Percentiles rank a stretch among this genome's conserved stretches.
Evolutionary conservation across 495 filamentous ascomycete genomes (phyloP).

Genomic region (Talaromyces thailandensis): DNA sequence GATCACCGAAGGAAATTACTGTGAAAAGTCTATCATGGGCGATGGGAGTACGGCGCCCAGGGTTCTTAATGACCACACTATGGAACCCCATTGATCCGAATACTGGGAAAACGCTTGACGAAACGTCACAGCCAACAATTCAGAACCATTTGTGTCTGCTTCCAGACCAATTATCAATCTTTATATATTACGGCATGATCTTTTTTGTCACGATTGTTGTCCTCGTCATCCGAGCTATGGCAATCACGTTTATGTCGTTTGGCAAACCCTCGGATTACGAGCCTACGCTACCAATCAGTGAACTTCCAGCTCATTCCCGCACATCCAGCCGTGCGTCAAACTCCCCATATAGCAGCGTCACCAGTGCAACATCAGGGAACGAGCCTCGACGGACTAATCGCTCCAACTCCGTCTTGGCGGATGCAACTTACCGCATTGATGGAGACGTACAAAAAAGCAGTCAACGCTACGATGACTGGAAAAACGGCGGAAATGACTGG

Average conservation of each 20-base stretch:
- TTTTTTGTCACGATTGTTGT: conserved; percentile 48
- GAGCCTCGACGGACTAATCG: conserved; percentile 26
- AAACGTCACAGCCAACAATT: conserved; percentile 42
- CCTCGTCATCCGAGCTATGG: conserved; percentile 52
- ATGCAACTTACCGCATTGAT: conserved; percentile 11
- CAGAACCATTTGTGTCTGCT: conserved; percentile 88
- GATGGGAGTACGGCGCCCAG: conserved; percentile 90
- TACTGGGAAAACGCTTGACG: conserved; percentile 46
- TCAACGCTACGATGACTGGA: neutral
- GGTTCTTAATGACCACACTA: conserved; percentile 78
- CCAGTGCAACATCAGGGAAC: conserved; percentile 19
- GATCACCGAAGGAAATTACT: conserved; percentile 75
- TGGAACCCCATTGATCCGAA: conserved; percentile 76
- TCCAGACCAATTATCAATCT: conserved; percentile 77
- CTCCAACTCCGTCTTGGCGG: conserved; percentile 10
- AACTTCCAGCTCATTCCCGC: conserved; percentile 11
- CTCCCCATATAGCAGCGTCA: conserved; percentile 30
- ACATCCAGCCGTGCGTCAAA: conserved; percentile 17
- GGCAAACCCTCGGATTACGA: conserved; percentile 8
- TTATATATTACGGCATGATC: conserved; percentile 63
- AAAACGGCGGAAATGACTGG: neutral
- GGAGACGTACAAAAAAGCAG: conserved; percentile 8
- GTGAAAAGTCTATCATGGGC: conserved; percentile 91
- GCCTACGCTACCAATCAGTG: conserved; percentile 29
- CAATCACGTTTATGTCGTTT: conserved; percentile 26